Percentiles rank a stretch among this genome's conserved stretches.
Evolutionary conservation across 257 asterid species (phyloP).

Genomic region (Euphrasia confusa): DNA sequence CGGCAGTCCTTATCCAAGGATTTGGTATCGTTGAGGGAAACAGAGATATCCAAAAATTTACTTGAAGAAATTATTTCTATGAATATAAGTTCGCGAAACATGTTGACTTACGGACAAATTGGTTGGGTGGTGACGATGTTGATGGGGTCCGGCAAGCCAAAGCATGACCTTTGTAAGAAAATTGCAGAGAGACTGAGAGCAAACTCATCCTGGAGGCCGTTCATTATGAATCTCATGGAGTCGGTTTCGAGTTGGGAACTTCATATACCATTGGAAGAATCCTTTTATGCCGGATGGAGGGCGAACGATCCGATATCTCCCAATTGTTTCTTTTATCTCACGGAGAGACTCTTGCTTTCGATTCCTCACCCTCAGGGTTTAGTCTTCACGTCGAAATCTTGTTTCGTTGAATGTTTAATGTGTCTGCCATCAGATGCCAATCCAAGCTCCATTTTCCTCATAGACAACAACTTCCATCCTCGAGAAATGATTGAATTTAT

Average conservation of each 20-base stretch:
- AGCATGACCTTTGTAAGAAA: slow-evolving; percentile 21
- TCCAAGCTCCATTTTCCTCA: slow-evolving; percentile 16
- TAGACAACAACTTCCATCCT: not conserved
- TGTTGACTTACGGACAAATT: slow-evolving; percentile 37
- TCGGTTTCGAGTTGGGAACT: slow-evolving; percentile 22
- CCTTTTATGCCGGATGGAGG: slow-evolving; percentile 32
- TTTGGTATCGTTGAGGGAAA: slow-evolving; percentile 37
- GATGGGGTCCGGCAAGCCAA: slow-evolving; percentile 37
- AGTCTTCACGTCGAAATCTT: slow-evolving; percentile 44
- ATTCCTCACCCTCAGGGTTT: slow-evolving; percentile 31
- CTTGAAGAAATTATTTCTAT: slow-evolving; percentile 33
- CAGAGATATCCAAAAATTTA: slow-evolving; percentile 32
- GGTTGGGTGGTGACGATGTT: slow-evolving; percentile 40
- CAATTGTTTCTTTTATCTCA: slow-evolving; percentile 48
- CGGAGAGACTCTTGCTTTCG: slow-evolving; percentile 45
- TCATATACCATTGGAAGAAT: slow-evolving; percentile 33
- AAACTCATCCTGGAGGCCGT: slow-evolving; percentile 34
- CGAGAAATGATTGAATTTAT: slow-evolving; percentile 18
- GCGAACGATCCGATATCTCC: slow-evolving; percentile 43
- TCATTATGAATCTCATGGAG: slow-evolving; percentile 26
- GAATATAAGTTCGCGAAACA: slow-evolving; percentile 1
- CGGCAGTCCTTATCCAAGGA: slow-evolving; percentile 30
- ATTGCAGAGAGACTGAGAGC: slow-evolving; percentile 17
- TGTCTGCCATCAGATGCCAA: slow-evolving; percentile 22
- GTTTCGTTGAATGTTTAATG: slow-evolving; percentile 41